Evolutionary conservation across 1,284 basidiomycete species (phyloP).

Genomic region (Trichosporon coremiiforme): DNA sequence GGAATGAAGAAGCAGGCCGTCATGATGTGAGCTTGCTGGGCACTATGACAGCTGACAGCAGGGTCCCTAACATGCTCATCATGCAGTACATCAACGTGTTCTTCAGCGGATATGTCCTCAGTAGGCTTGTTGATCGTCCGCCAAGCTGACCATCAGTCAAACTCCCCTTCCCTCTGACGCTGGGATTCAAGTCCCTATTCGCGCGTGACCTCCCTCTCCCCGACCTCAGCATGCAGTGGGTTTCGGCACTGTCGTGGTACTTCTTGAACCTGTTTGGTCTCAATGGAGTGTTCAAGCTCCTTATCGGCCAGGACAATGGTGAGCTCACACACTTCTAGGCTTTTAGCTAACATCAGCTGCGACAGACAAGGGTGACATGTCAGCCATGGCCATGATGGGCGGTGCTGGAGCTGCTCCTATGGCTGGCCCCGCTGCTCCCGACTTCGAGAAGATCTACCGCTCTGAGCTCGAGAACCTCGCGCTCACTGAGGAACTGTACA

Average conservation of each 20-base stretch:
- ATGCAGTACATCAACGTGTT: slow-evolving; percentile 99
- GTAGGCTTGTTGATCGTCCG: slow-evolving; percentile 63
- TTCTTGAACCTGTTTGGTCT: slow-evolving; percentile 98
- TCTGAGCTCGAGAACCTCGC: slow-evolving; percentile 91
- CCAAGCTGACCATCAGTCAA: slow-evolving; percentile 66
- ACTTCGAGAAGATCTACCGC: slow-evolving; percentile 86
- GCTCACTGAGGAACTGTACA: slow-evolving; percentile 80
- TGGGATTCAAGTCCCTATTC: slow-evolving; percentile 98
- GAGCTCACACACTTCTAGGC: slow-evolving; percentile 49
- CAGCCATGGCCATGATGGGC: slow-evolving; percentile 68
- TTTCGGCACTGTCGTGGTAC: slow-evolving; percentile 98
- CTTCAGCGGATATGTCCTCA: slow-evolving; percentile 96
- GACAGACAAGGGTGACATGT: slow-evolving; percentile 73
- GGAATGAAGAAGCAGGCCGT: slow-evolving; percentile 99
- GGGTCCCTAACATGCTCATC: slow-evolving; percentile 94
- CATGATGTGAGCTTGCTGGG: slow-evolving; percentile 60
- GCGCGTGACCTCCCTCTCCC: slow-evolving; percentile 93
- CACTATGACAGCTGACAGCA: slow-evolving; percentile 44
- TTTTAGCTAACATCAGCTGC: slow-evolving; percentile 62
- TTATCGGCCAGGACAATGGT: slow-evolving; percentile 91
- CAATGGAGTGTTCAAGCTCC: slow-evolving; percentile 89
- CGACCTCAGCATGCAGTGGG: slow-evolving; percentile 98
- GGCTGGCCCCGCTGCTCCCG: slow-evolving; percentile 67
- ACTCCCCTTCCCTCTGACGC: slow-evolving; percentile 92
- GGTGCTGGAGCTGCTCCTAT: slow-evolving; percentile 59